Evolutionary conservation across 106 monocot genomes (phyloP).

Genomic region (Dendrobium catenatum): DNA sequence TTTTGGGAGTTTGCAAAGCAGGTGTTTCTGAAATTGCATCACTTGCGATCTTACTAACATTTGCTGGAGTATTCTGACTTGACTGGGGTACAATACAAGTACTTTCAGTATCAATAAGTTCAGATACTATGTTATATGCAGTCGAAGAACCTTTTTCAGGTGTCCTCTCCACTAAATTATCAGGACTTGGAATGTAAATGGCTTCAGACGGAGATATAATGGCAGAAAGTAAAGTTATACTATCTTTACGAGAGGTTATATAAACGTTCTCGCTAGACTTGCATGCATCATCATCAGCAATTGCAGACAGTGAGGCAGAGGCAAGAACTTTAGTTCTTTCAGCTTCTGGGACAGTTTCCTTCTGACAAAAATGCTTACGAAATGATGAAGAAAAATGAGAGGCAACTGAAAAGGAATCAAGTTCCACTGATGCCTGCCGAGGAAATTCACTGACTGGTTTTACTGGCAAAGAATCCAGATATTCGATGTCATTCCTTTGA

Average conservation of each 20-base stretch:
- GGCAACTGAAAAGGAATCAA: slow-evolving; percentile 10
- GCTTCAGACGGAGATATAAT: slow-evolving; percentile 10
- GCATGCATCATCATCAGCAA: slow-evolving; percentile 1
- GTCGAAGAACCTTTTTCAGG: slow-evolving; percentile 3
- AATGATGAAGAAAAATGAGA: slow-evolving; percentile 54
- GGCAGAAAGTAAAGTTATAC: not conserved
- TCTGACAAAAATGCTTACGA: slow-evolving; percentile 32
- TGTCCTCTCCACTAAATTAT: not conserved
- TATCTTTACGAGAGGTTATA: slow-evolving; percentile 11
- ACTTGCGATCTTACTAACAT: slow-evolving; percentile 8
- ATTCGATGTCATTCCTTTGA: slow-evolving; percentile 1
- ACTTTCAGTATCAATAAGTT: slow-evolving; percentile 12
- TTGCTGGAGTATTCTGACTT: slow-evolving; percentile 31
- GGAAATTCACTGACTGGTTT: slow-evolving; percentile 13
- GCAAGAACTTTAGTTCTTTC: slow-evolving; percentile 22
- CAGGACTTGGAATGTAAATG: slow-evolving; percentile 11
- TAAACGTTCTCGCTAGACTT: not conserved
- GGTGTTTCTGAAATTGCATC: slow-evolving; percentile 33
- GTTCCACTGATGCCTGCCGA: slow-evolving; percentile 7
- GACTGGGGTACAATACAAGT: not conserved
- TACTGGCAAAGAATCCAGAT: not conserved
- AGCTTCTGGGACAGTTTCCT: slow-evolving; percentile 21
- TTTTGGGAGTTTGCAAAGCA: slow-evolving; percentile 38
- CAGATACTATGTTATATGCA: slow-evolving; percentile 5
- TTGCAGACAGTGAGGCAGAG: not conserved